Base-by-base conservation (phyloP, 2,329 filamentous ascomycete species). In the Cercospora canescens region DNA sequence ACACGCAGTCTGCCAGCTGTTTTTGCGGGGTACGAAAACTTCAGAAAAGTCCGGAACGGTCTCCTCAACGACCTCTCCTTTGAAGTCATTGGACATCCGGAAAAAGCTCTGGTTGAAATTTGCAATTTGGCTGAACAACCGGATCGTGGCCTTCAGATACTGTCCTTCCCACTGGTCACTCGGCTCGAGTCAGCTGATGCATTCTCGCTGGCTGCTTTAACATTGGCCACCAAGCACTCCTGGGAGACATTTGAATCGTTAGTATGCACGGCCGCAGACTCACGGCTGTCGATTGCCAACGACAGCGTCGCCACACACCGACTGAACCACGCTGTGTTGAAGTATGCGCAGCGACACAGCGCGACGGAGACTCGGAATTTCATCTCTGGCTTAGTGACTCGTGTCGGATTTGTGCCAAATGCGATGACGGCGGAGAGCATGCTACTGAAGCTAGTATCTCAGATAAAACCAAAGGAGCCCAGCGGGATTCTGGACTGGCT, bases 321-420 rank as follows among this genome's bases (percentile, higher is more conserved):
- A 18, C 62, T 74, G 56, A 72, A 74, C 34, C 59, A 65, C n/a
- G 62, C 70, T 4, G 60, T 75, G 14, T 56, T 67, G 14, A 59
- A 65, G 11, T 71, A 69, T 63, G 61, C 69, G 8, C 48, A 52
- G 18, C 16, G 65, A 11, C 73, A 76, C 45, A 66, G 37, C 26
- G 65, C 67, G 7, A 58, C 50, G 7, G 69, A 77, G 41, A 70
- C 70, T 14, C 75, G 71, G 70, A 57, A 64, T 2, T 75, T 78
- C 48, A 67, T 74, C 16, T 70, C 64, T 8, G 62, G 59, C 11
- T 60, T 73, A 5, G 69, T 75, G 6, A 65, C 69, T 1, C 32
- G 69, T 8, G 58, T 74, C 11, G 68, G 66, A 4, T 67, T 78
- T 35, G 32, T 30, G 14, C 73, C 75, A 1, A 73, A 71, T 32